Percentiles rank a stretch among this genome's conserved stretches.
phyloP scores from a whole-genome alignment of 1,284 basidiomycete species.

The Hemileia vastatrix region DNA sequence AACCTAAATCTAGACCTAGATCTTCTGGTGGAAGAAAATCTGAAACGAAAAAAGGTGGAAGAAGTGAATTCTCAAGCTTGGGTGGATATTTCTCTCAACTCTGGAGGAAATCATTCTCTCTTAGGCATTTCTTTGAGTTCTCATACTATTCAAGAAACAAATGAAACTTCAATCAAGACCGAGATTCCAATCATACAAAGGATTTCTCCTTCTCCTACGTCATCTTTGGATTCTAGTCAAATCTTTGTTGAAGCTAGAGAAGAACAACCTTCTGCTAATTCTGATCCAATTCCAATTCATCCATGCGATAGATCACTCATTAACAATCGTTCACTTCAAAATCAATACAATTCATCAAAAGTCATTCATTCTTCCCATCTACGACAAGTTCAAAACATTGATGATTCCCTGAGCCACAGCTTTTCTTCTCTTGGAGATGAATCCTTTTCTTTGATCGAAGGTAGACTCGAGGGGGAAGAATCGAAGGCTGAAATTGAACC shows the following conservation, averaged over 20 bases:
- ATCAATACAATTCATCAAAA: neutral
- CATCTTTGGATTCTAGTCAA: neutral
- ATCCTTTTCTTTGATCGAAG: too few relatives aligned
- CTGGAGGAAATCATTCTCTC: neutral
- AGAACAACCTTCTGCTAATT: neutral
- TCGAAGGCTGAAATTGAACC: too few relatives aligned
- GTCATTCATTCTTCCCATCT: too few relatives aligned
- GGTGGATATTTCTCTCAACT: too few relatives aligned
- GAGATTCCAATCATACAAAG: neutral
- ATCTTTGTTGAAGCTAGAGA: neutral
- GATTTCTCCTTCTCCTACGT: neutral
- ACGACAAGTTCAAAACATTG: too few relatives aligned
- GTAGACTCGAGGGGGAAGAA: too few relatives aligned
- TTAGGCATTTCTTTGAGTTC: neutral
- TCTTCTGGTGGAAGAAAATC: too few relatives aligned
- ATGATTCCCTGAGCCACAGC: too few relatives aligned
- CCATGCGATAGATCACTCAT: neutral
- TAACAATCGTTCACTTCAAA: neutral
- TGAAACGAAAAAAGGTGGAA: too few relatives aligned
- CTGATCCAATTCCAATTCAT: neutral
- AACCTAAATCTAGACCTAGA: too few relatives aligned
- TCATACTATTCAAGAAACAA: neutral
- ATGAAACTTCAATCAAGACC: neutral
- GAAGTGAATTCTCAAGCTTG: too few relatives aligned
- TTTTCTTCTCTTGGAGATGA: too few relatives aligned